A percentile compares a stretch with the other conserved stretches of the same genome.
Evolutionary conservation across 2,329 filamentous ascomycete genomes (phyloP).

Genomic region (Sporothrix pseudoabietina): DNA sequence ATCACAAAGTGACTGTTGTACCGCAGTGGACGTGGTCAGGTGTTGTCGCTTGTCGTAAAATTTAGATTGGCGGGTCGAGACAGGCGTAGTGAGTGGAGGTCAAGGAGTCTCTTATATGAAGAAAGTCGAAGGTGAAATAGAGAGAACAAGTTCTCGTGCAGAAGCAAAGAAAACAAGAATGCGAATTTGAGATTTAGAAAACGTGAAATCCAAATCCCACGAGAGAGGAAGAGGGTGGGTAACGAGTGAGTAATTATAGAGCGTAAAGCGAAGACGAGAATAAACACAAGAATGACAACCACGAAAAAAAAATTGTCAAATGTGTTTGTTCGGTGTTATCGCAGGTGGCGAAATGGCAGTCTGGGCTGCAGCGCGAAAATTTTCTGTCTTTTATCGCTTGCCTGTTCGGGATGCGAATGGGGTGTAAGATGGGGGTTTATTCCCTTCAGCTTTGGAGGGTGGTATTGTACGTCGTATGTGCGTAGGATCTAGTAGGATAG

Average conservation of each 20-base stretch:
- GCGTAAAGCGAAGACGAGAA: conserved; percentile 14
- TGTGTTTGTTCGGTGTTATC: conserved; percentile 28
- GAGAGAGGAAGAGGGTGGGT: conserved; percentile 2
- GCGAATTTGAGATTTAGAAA: neutral
- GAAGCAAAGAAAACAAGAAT: neutral
- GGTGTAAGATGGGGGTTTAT: conserved; percentile 26
- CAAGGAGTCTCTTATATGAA: conserved; percentile 2
- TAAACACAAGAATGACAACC: conserved; percentile 20
- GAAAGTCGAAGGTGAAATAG: neutral
- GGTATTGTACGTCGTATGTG: neutral
- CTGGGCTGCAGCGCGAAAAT: conserved; percentile 26
- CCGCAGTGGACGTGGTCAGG: conserved; percentile 14
- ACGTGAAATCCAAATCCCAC: neutral
- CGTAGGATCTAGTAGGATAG: neutral
- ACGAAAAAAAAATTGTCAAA: conserved; percentile 5
- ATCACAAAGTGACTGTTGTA: neutral
- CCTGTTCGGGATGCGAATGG: conserved; percentile 29
- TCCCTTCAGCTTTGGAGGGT: conserved; percentile 3
- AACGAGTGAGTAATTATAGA: conserved; percentile 23
- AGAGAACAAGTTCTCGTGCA: neutral
- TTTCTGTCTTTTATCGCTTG: conserved; percentile 29
- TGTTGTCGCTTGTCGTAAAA: conserved; percentile 11
- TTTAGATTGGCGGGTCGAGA: conserved; percentile 11
- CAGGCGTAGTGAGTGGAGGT: neutral
- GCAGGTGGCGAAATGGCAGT: conserved; percentile 30